These are phyloP conservation scores for Grigorovia humatica DNA, from an alignment of 805 yeast species.

Conservation along the genomic window DNA sequence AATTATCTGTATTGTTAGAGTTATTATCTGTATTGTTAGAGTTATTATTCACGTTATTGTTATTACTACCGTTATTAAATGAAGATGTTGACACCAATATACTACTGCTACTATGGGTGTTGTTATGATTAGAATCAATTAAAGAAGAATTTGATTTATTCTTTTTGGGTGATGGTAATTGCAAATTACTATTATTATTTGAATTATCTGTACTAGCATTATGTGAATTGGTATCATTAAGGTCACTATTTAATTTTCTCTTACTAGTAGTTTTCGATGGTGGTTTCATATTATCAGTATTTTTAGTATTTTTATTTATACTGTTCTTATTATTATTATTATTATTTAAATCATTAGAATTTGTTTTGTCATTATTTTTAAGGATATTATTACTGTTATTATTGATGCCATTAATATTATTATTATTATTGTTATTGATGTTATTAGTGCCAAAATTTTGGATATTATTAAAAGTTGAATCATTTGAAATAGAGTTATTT, in stretches of 20 bases:
- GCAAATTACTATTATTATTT: background rate
- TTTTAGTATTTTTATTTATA: background rate
- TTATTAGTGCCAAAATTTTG: background rate
- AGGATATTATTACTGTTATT: constrained; percentile 1
- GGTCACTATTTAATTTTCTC: background rate
- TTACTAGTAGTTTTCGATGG: background rate
- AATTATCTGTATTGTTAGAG: background rate
- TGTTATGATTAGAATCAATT: background rate
- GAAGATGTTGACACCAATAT: constrained; percentile 1
- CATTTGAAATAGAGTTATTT: constrained; percentile 10
- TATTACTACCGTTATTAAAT: background rate
- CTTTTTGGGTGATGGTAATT: constrained; percentile 1
- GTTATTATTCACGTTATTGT: background rate
- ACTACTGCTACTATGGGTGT: background rate
- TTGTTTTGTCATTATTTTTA: constrained; percentile 1
- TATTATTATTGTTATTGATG: background rate
- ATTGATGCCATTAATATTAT: constrained; percentile 3
- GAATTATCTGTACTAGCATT: background rate
- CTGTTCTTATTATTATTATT: constrained; percentile 1
- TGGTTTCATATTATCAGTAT: background rate
- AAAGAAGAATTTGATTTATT: background rate
- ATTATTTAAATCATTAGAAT: background rate
- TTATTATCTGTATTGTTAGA: background rate
- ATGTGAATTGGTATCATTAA: background rate
- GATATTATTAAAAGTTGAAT: constrained; percentile 1